Evolutionary conservation across 345 rosid species (phyloP), one percentile per base, ranked within the genome.

Genomic region (Citrus maxima): DNA sequence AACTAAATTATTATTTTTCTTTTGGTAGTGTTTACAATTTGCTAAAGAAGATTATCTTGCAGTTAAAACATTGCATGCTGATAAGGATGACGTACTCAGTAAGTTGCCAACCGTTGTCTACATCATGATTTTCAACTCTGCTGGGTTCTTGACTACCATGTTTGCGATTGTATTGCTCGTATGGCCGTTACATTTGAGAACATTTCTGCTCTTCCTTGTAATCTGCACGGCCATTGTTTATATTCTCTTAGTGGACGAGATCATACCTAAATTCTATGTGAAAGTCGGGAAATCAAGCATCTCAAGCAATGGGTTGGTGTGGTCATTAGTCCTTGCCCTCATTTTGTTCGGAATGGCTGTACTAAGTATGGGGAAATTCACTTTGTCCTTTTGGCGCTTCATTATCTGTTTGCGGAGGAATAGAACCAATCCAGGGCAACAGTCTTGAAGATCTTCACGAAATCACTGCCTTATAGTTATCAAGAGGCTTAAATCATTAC

Each of bases 111-210:
- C 18, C 7, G 5, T 25, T 27, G 12, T 74, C 40, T 74, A 61
- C 37, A 16, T 38, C 69, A 27, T 61, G 68, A 21, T 74, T 40
- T 74, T 74, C 58, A 61, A 40, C 37, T 60, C 77, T 4, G 68
- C 77, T 40, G 58, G 67, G 16, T 74, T 74, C 24, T 38, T 61
- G 58, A 9, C 25, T 1, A 9, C 56, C 24, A 74, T 74, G 77
- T 16, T 5, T 61, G 16, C 2, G 1, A 74, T 74, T 60, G 25
- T 42, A 7, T 21, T 8, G 6, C 37, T 56, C 3, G 18, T 34
- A 37, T 73, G 65, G 67, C 66, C 67, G 0, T 65, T 59, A 1
- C 54, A 12, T 25, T 63, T 60, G 2, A 40, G 58, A 38, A 30
- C 68, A 22, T 24, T 62, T 18, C 27, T 74, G 35, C 27, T 60